These are phyloP conservation scores for Myotisia sp. DNA, from an alignment of 2,329 filamentous ascomycete species.

Conservation along the genomic window DNA sequence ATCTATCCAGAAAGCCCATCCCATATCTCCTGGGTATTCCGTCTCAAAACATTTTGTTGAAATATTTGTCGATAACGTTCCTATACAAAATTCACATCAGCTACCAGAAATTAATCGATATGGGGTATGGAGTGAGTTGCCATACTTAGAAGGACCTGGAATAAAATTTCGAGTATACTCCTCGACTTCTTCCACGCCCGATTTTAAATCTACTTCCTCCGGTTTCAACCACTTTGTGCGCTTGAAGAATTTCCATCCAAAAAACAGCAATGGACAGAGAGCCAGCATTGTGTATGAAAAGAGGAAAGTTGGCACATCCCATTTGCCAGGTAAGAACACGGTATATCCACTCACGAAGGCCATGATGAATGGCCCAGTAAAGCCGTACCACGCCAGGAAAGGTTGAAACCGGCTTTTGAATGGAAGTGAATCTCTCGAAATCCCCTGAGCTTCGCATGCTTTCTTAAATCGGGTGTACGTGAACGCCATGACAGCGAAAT, in stretches of 20 bases:
- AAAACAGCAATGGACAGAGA: conserved; percentile 53
- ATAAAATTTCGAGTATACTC: conserved; percentile 52
- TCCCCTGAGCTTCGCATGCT: conserved; percentile 28
- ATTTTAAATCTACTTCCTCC: conserved; percentile 47
- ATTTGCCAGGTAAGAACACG: conserved; percentile 50
- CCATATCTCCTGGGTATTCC: background rate
- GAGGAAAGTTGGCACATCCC: conserved; percentile 56
- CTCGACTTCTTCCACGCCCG: conserved; percentile 51
- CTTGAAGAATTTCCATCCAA: conserved; percentile 58
- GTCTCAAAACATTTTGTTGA: conserved; percentile 14
- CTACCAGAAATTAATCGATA: conserved; percentile 5
- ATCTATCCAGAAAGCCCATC: too few relatives aligned
- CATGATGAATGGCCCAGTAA: conserved; percentile 50
- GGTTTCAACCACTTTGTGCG: conserved; percentile 45
- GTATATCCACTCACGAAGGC: conserved; percentile 71
- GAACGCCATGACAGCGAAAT: conserved; percentile 33
- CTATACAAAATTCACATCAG: conserved; percentile 10
- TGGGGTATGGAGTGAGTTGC: conserved; percentile 3
- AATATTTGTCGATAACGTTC: conserved; percentile 15
- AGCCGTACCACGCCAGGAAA: conserved; percentile 46
- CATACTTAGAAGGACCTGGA: conserved; percentile 39
- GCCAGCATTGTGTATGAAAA: conserved; percentile 66
- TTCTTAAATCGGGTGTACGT: conserved; percentile 35
- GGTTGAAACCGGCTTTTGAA: conserved; percentile 35
- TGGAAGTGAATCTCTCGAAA: conserved; percentile 22